Evolutionary conservation across 2,329 filamentous ascomycete genomes (phyloP).

Genomic region (Aspergillus fijiensis): DNA sequence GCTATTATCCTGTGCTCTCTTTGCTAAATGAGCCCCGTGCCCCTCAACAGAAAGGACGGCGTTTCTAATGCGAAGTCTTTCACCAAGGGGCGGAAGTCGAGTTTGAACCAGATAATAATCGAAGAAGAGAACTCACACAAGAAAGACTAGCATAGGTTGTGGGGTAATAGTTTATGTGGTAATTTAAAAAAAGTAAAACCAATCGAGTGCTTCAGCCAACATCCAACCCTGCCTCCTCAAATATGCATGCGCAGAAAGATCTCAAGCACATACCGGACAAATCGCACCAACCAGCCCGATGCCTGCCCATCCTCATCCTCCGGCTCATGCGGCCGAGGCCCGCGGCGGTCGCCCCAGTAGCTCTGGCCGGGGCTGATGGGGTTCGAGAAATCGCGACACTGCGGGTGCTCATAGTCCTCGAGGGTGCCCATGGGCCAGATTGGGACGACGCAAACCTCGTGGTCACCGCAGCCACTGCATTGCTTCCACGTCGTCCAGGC

Average conservation of each 20-base stretch:
- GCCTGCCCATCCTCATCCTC: not conserved
- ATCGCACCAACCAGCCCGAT: not conserved
- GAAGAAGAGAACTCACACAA: too few relatives aligned
- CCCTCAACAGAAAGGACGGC: too few relatives aligned
- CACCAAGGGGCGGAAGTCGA: too few relatives aligned
- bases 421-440: constrained; percentile 62
- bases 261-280: not conserved
- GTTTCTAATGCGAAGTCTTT: too few relatives aligned
- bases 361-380: constrained; percentile 24
- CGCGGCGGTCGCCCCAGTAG: constrained; percentile 28
- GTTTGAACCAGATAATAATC: too few relatives aligned
- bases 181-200: too few relatives aligned
- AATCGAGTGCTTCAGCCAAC: too few relatives aligned
- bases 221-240: not conserved
- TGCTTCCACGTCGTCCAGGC: constrained; percentile 62
- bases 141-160: too few relatives aligned
- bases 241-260: constrained; percentile 1
- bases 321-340: not conserved
- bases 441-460: constrained; percentile 61
- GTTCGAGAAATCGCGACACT: constrained; percentile 39
- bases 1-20: too few relatives aligned
- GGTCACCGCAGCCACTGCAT: constrained; percentile 52
- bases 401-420: constrained; percentile 55
- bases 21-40: too few relatives aligned
- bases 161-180: too few relatives aligned